phyloP scores from a whole-genome alignment of 345 rosid genomes.

The Adansonia digitata region DNA sequence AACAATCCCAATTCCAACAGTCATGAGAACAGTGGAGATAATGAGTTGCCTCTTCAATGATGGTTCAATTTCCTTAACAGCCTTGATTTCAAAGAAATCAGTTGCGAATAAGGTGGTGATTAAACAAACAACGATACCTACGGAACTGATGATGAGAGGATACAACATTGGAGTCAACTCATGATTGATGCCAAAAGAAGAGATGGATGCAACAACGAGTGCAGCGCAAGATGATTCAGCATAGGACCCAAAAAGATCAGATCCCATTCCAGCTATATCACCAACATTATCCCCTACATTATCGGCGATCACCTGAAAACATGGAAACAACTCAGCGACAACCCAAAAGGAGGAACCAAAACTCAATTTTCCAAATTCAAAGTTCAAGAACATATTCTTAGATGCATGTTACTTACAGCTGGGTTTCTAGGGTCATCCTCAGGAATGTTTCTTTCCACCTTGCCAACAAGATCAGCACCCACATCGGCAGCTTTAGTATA shows the following conservation, averaged over 20 bases:
- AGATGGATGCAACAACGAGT: constrained; percentile 67
- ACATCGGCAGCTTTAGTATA: too few species aligned
- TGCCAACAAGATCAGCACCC: too few species aligned
- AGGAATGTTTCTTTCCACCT: too few species aligned
- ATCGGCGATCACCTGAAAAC: constrained; percentile 67
- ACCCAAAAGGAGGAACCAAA: not conserved
- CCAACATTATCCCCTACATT: constrained; percentile 84
- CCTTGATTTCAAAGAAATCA: constrained; percentile 21
- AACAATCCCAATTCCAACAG: constrained; percentile 51
- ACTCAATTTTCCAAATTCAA: not conserved
- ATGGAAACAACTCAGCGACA: constrained; percentile 17
- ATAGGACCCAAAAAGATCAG: constrained; percentile 62
- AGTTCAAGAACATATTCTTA: not conserved
- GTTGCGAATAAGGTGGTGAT: constrained; percentile 68
- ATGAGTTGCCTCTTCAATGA: constrained; percentile 62
- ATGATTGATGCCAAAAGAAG: constrained; percentile 65
- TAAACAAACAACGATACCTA: constrained; percentile 63
- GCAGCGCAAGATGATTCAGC: constrained; percentile 44
- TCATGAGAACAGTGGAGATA: constrained; percentile 66
- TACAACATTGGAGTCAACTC: constrained; percentile 61
- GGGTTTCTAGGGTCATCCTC: too few species aligned
- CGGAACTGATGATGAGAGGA: constrained; percentile 64
- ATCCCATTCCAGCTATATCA: constrained; percentile 84
- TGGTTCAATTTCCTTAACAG: constrained; percentile 64
- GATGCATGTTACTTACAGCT: constrained; percentile 44